phyloP scores from a whole-genome alignment of 2,329 filamentous ascomycete species.

The Trichophyton simii region DNA sequence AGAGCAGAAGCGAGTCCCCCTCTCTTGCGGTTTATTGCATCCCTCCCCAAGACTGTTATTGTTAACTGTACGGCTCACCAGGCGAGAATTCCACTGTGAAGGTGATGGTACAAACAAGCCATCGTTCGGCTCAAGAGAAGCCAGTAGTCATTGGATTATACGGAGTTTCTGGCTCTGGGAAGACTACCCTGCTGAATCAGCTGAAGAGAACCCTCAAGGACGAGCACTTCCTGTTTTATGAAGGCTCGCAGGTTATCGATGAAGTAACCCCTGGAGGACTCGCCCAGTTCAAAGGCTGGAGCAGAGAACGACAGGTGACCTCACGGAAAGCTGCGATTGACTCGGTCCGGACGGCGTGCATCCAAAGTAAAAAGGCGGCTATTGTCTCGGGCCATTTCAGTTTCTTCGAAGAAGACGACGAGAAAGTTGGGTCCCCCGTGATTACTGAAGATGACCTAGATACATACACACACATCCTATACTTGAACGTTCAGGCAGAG shows the following conservation, averaged over 20 bases:
- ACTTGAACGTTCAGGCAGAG: slow-evolving; percentile 35
- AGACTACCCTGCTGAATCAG: slow-evolving; percentile 35
- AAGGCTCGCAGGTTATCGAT: slow-evolving; percentile 41
- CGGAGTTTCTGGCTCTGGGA: slow-evolving; percentile 44
- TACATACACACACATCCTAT: slow-evolving; percentile 47
- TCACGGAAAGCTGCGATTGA: slow-evolving; percentile 38
- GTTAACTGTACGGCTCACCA: too few relatives aligned
- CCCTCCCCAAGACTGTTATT: too few relatives aligned
- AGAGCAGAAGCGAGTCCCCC: too few relatives aligned
- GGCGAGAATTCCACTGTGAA: too few relatives aligned
- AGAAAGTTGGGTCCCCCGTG: slow-evolving; percentile 20
- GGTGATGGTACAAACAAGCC: background rate
- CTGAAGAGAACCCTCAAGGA: slow-evolving; percentile 27
- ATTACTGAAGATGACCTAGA: slow-evolving; percentile 36
- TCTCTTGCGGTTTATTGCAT: too few relatives aligned
- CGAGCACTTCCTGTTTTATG: slow-evolving; percentile 36
- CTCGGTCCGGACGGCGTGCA: slow-evolving; percentile 30
- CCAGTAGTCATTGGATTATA: slow-evolving; percentile 42
- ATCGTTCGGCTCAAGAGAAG: background rate
- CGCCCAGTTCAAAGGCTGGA: slow-evolving; percentile 33
- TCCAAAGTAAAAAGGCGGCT: slow-evolving; percentile 23
- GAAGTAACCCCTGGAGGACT: slow-evolving; percentile 37
- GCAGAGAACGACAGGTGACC: slow-evolving; percentile 24
- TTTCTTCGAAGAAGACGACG: slow-evolving; percentile 35
- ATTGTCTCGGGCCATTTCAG: slow-evolving; percentile 46